Evolutionary conservation across 2,329 filamentous ascomycete species (phyloP).

Genomic region (Epichloe festucae): DNA sequence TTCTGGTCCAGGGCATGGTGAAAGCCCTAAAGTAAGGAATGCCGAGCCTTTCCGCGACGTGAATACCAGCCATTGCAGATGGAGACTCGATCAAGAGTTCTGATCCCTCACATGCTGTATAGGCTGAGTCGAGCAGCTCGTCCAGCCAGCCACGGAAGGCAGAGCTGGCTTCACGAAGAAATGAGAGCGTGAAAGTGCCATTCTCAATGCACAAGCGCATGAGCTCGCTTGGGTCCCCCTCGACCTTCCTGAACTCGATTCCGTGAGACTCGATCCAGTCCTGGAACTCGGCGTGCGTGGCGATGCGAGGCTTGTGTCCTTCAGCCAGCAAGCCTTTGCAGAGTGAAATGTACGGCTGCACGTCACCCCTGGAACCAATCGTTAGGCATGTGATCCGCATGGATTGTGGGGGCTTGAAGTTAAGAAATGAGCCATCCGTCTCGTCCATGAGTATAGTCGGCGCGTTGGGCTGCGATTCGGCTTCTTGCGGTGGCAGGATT

Average conservation of each 20-base stretch:
- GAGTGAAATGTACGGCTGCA: slow-evolving; percentile 93
- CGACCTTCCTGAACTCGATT: slow-evolving; percentile 81
- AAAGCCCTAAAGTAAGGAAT: slow-evolving; percentile 97
- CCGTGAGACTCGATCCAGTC: slow-evolving; percentile 84
- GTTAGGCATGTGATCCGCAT: slow-evolving; percentile 85
- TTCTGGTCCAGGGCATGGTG: slow-evolving; percentile 97
- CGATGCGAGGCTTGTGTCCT: slow-evolving; percentile 76
- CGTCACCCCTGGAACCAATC: slow-evolving; percentile 89
- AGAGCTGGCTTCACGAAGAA: slow-evolving; percentile 72
- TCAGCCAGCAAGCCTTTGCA: slow-evolving; percentile 84
- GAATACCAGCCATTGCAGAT: slow-evolving; percentile 93
- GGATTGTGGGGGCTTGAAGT: slow-evolving; percentile 74
- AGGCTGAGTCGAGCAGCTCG: slow-evolving; percentile 69
- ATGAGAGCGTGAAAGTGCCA: slow-evolving; percentile 90
- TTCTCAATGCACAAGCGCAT: slow-evolving; percentile 96
- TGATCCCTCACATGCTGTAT: slow-evolving; percentile 69
- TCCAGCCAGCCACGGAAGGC: slow-evolving; percentile 96
- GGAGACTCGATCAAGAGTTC: slow-evolving; percentile 92
- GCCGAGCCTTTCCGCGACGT: slow-evolving; percentile 83
- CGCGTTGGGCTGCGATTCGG: slow-evolving; percentile 37
- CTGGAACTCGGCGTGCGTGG: slow-evolving; percentile 83
- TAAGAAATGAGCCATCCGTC: slow-evolving; percentile 71
- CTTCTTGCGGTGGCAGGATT: slow-evolving; percentile 32
- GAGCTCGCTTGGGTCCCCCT: slow-evolving; percentile 82
- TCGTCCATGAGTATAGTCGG: slow-evolving; percentile 84